These are phyloP conservation scores for Cryptosporidium felis DNA, from an alignment of 169 alveolate genomes.

Conservation along the genomic window DNA sequence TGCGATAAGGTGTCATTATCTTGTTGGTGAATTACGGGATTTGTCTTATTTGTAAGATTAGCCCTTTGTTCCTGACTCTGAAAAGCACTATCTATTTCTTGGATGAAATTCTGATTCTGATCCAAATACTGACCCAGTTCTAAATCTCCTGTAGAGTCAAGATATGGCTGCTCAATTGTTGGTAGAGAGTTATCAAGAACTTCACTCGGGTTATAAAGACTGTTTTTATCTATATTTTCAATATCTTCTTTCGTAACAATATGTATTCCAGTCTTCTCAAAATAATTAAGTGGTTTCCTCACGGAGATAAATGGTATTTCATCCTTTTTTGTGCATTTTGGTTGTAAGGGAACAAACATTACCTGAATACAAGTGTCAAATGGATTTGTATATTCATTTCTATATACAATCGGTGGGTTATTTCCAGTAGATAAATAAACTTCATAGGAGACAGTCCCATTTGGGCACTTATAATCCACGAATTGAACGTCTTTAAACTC, in stretches of 20 bases:
- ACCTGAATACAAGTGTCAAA: slow-evolving; percentile 35
- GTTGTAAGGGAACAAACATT: slow-evolving; percentile 31
- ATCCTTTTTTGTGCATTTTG: slow-evolving; percentile 28
- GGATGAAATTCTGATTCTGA: too few species aligned
- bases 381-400: slow-evolving; percentile 23
- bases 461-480: slow-evolving; percentile 47
- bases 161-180: too few species aligned
- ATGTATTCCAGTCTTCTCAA: slow-evolving; percentile 46
- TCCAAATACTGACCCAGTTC: too few species aligned
- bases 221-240: slow-evolving; percentile 7
- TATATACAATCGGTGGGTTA: slow-evolving; percentile 47
- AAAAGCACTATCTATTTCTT: too few species aligned
- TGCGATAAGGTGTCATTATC: too few species aligned
- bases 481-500: background rate
- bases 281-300: slow-evolving; percentile 16
- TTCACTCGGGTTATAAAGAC: slow-evolving; percentile 13
- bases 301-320: slow-evolving; percentile 39
- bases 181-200: slow-evolving; percentile 37
- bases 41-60: too few species aligned
- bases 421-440: slow-evolving; percentile 29
- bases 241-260: slow-evolving; percentile 55
- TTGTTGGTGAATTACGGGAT: too few species aligned
- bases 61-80: too few species aligned
- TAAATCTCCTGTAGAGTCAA: background rate
- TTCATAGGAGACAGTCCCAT: slow-evolving; percentile 34